Base-by-base conservation (phyloP, 2,329 filamentous ascomycete genomes). In the Leptosphaerulina australis region DNA sequence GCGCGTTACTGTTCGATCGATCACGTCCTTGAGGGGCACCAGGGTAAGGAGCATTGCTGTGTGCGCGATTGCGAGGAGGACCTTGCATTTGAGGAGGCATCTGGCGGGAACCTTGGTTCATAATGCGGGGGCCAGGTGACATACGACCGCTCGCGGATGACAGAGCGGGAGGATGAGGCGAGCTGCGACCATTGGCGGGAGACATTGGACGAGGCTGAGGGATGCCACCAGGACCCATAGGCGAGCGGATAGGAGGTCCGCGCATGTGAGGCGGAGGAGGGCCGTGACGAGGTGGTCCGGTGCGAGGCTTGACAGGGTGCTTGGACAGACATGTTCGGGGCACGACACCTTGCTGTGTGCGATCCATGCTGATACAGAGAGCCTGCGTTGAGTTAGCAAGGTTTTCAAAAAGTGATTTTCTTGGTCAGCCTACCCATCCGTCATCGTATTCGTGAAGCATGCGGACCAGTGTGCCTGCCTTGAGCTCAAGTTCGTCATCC, bases 391-490 rank as follows among this genome's bases (percentile, higher is more conserved):
- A 50, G 53, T 70, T 62, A 68, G 63, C 53, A 44, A 17, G 2
- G 17, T 5, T 22, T 46, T 39, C 49, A 30, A 1, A 2, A 18
- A 2, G 14, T 22, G 7, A n/a, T 2, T 11, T 35, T 2, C 11
- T 8, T 5, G 4, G 12, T 4, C 9, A 24, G 81, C 88, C 82
- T 83, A 93, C 90, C 94, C 94, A 99, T 66, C 94, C 94, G 75
- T 99, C 94, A 69, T 99, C 94, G 66, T 97, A 99, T 75, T 96
- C 92, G 68, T 97, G 93, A 43, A 97, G 80, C 58, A 99, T 79
- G 58, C 93, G 84, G 40, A 97, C 90, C 38, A 99, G 80, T 56
- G 95, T 87, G 43, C 94, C 94, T 50, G 87, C 84, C 56, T 79
- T 83, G 34, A 99, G 81, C 56, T 85, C 88, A 67, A 99, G 80